These are phyloP conservation scores for Pleurotus sapidus DNA, from an alignment of 768 basidiomycete species.

Conservation along the genomic window DNA sequence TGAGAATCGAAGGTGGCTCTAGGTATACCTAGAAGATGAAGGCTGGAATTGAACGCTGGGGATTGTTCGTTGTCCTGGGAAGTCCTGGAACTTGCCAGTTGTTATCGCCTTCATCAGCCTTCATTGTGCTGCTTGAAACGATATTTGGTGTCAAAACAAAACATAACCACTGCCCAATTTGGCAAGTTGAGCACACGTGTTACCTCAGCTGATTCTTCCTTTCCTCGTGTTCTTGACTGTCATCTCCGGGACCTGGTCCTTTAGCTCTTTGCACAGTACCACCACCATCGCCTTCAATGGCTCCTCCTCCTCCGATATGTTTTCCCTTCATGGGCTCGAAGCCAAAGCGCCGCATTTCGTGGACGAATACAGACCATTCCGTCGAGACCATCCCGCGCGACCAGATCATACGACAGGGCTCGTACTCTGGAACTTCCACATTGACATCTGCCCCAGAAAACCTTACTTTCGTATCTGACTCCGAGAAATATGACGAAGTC, in stretches of 20 bases:
- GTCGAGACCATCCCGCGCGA: constrained; percentile 20
- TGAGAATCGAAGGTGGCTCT: neutral
- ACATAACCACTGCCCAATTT: constrained; percentile 7
- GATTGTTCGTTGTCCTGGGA: too few relatives aligned
- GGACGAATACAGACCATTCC: constrained; percentile 26
- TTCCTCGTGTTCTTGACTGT: constrained; percentile 12
- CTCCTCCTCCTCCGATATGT: constrained; percentile 55
- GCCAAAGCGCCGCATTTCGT: constrained; percentile 44
- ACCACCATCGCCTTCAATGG: constrained; percentile 34
- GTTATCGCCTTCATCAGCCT: too few relatives aligned
- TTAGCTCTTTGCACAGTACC: constrained; percentile 11
- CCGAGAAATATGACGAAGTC: constrained; percentile 55
- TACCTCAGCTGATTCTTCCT: constrained; percentile 20
- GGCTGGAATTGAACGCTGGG: neutral
- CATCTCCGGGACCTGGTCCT: constrained; percentile 19
- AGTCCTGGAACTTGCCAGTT: too few relatives aligned
- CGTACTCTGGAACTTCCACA: constrained; percentile 42
- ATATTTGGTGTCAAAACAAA: neutral
- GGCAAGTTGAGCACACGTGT: constrained; percentile 17
- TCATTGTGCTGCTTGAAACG: too few relatives aligned
- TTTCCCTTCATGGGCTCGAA: constrained; percentile 56
- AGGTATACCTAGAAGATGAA: neutral
- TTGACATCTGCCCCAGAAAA: constrained; percentile 41
- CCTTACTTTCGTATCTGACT: constrained; percentile 58
- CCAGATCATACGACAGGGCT: constrained; percentile 35